Evolutionary conservation across 2,329 filamentous ascomycete species (phyloP).

Genomic region (Cytospora chrysosperma): DNA sequence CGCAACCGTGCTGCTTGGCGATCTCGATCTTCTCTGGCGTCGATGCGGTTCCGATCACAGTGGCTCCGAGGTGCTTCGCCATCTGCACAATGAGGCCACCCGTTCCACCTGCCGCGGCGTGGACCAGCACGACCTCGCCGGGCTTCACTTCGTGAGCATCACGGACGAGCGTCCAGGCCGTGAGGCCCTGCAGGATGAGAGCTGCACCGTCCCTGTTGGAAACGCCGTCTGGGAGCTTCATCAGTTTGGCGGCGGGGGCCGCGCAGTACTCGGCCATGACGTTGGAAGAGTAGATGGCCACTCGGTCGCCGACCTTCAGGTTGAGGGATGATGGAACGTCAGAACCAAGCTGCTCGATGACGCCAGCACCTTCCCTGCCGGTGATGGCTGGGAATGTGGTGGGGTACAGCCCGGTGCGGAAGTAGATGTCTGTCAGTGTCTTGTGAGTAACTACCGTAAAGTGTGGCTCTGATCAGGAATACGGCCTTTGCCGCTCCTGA

Average conservation of each 20-base stretch:
- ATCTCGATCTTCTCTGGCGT: conserved; percentile 70
- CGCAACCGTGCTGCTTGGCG: conserved; percentile 69
- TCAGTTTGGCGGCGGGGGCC: conserved; percentile 51
- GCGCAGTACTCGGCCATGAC: conserved; percentile 58
- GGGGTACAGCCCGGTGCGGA: conserved; percentile 77
- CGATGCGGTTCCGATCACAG: conserved; percentile 76
- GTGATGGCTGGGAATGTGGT: conserved; percentile 69
- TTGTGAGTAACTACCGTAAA: not conserved
- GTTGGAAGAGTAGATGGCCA: conserved; percentile 60
- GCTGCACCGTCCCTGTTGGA: conserved; percentile 64
- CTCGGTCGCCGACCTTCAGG: conserved; percentile 65
- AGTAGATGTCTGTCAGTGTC: conserved; percentile 55
- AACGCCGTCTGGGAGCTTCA: conserved; percentile 65
- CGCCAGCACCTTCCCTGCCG: conserved; percentile 75
- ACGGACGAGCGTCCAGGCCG: conserved; percentile 73
- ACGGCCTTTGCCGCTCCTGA: not conserved
- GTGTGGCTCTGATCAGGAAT: not conserved
- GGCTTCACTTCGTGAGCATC: conserved; percentile 51
- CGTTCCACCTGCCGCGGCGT: conserved; percentile 82
- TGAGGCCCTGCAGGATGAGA: conserved; percentile 74
- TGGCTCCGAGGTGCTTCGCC: conserved; percentile 69
- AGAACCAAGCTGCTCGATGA: conserved; percentile 52
- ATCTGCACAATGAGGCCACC: conserved; percentile 76
- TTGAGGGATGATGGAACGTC: conserved; percentile 52
- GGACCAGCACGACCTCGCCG: conserved; percentile 64